A percentile compares a stretch with the other conserved stretches of the same genome.
phyloP scores from a whole-genome alignment of 495 filamentous ascomycete genomes.

The Aspergillus bertholletiae region DNA sequence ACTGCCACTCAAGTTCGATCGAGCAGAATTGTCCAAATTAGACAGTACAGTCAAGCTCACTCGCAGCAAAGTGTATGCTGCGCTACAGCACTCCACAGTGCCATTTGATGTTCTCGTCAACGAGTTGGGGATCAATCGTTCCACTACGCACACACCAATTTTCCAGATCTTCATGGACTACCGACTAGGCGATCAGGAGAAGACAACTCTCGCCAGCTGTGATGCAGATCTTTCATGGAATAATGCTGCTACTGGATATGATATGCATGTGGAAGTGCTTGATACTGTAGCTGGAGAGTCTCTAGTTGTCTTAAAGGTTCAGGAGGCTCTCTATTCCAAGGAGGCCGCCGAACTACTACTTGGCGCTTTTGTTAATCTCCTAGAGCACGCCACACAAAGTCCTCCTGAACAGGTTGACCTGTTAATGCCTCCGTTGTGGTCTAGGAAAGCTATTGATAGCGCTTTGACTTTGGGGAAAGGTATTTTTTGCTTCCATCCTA shows the following conservation, averaged over 20 bases:
- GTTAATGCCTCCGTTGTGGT: background rate
- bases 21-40: background rate
- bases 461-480: background rate
- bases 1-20: background rate
- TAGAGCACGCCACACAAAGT: background rate
- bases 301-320: background rate
- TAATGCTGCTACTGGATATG: constrained; percentile 20
- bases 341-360: constrained; percentile 1
- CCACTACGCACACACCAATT: constrained; percentile 15
- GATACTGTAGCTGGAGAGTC: constrained; percentile 12
- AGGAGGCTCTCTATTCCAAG: constrained; percentile 4
- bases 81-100: background rate
- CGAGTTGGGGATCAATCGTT: constrained; percentile 16
- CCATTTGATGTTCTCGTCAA: constrained; percentile 1
- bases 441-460: background rate
- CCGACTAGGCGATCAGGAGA: constrained; percentile 14
- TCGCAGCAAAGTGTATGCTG: background rate
- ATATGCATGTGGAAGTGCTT: constrained; percentile 18
- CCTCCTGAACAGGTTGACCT: background rate
- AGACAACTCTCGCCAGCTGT: constrained; percentile 5
- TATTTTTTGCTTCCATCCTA: background rate
- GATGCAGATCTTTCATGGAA: background rate
- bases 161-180: constrained; percentile 37
- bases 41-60: background rate
- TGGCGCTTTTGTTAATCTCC: constrained; percentile 16